A percentile compares a stretch with the other conserved stretches of the same genome.
Evolutionary conservation across 2,329 filamentous ascomycete species (phyloP).

Genomic region (Penicillium brasilianum): DNA sequence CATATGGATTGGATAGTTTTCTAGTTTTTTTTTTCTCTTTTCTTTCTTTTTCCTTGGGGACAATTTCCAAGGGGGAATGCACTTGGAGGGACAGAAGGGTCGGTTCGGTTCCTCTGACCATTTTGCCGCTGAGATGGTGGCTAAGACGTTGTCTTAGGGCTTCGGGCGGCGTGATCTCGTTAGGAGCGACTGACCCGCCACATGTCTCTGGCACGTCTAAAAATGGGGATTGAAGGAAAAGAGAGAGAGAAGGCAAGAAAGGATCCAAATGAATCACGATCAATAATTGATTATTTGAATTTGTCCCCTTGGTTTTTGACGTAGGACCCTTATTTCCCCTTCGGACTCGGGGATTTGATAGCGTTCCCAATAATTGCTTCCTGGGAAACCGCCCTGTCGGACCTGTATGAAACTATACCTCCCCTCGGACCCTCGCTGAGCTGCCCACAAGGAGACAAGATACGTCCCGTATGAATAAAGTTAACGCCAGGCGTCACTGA

Average conservation of each 20-base stretch:
- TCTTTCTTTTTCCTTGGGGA: not conserved
- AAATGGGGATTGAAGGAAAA: not conserved
- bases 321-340: not conserved
- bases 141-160: slow-evolving; percentile 3
- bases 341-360: not conserved
- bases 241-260: not conserved
- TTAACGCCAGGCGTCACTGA: not conserved
- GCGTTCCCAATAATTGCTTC: not conserved
- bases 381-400: not conserved
- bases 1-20: not conserved
- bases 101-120: not conserved
- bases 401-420: not conserved
- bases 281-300: not conserved
- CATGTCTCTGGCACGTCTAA: slow-evolving; percentile 1
- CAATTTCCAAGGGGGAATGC: not conserved
- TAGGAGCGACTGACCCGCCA: not conserved
- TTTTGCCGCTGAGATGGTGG: not conserved
- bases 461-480: not conserved
- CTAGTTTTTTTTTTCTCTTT: not conserved
- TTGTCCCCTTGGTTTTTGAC: not conserved
- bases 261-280: not conserved
- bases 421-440: not conserved
- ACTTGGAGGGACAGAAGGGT: not conserved
- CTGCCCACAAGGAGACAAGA: not conserved
- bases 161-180: not conserved